Conservation (phyloP, 1,139 yeast species). For the Saccharomyces uvarum region DNA sequence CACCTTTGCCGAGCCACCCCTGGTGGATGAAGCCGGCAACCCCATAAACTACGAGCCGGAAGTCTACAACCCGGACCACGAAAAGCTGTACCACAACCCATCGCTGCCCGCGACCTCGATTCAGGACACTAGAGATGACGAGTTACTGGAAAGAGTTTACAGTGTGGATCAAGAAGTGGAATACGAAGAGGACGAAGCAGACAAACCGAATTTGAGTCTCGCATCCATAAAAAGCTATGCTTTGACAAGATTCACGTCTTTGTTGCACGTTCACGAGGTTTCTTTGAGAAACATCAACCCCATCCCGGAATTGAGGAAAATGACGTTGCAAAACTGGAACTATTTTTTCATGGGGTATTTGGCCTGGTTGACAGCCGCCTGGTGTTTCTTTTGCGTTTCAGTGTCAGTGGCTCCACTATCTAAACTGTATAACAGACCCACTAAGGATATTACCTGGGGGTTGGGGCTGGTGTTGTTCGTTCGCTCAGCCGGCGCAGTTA, state of each 20-base stretch:
- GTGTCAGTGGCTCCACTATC: slow-evolving; percentile 43
- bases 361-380: slow-evolving; percentile 48
- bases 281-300: slow-evolving; percentile 30
- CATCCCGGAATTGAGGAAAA: slow-evolving; percentile 30
- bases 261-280: slow-evolving; percentile 3
- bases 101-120: slow-evolving; percentile 9
- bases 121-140: slow-evolving; percentile 8
- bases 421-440: slow-evolving; percentile 35
- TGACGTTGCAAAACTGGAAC: slow-evolving; percentile 37
- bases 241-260: neutral
- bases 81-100: slow-evolving; percentile 8
- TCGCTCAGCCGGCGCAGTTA: slow-evolving; percentile 51
- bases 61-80: slow-evolving; percentile 3
- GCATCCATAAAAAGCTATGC: slow-evolving; percentile 7
- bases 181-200: slow-evolving; percentile 13
- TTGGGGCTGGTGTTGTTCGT: slow-evolving; percentile 52
- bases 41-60: slow-evolving; percentile 3
- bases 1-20: slow-evolving; percentile 4
- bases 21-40: slow-evolving; percentile 3
- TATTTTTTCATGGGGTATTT: slow-evolving; percentile 41
- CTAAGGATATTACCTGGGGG: slow-evolving; percentile 49
- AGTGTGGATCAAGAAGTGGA: slow-evolving; percentile 8
- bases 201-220: slow-evolving; percentile 25
- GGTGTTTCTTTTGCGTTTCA: slow-evolving; percentile 49
- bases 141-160: slow-evolving; percentile 7